Conservation (phyloP, 176 grass and related monocot species). For the Musa beccarii region DNA sequence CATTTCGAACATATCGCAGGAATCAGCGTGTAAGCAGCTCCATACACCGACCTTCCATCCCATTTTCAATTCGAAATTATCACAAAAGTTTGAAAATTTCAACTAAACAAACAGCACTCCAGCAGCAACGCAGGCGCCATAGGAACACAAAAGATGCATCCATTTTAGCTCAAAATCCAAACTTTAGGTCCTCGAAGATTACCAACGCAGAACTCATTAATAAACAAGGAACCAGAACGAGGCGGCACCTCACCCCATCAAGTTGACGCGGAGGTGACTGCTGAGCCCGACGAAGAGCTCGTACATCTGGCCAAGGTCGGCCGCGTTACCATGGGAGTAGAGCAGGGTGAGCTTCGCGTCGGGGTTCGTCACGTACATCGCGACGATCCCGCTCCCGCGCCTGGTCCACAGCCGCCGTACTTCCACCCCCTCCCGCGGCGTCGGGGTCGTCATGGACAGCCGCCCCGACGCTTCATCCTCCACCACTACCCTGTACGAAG, state of each 20-base stretch:
- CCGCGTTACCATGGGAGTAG: slow-evolving; percentile 69
- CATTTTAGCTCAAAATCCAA: background rate
- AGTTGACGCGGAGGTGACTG: slow-evolving; percentile 55
- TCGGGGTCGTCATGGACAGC: slow-evolving; percentile 30
- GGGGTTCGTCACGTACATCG: slow-evolving; percentile 50
- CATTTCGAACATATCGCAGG: no score
- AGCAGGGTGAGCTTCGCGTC: slow-evolving; percentile 55
- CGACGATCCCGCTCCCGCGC: slow-evolving; percentile 56
- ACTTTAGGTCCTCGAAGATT: background rate
- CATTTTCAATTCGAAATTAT: background rate
- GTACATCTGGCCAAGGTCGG: slow-evolving; percentile 66
- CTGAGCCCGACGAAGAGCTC: slow-evolving; percentile 66
- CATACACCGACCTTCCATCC: background rate
- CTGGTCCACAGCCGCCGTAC: slow-evolving; percentile 49
- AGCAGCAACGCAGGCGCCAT: background rate
- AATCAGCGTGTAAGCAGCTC: background rate
- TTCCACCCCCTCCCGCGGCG: slow-evolving; percentile 57
- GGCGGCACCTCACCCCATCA: slow-evolving; percentile 60
- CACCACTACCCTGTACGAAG: slow-evolving; percentile 45
- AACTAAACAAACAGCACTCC: background rate
- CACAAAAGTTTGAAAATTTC: background rate
- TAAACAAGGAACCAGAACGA: background rate
- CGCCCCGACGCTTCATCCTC: slow-evolving; percentile 27
- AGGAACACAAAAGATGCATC: background rate
- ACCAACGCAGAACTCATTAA: background rate